Evolutionary conservation across 495 filamentous ascomycete genomes (phyloP).

Genomic region (Tuber melanosporum): DNA sequence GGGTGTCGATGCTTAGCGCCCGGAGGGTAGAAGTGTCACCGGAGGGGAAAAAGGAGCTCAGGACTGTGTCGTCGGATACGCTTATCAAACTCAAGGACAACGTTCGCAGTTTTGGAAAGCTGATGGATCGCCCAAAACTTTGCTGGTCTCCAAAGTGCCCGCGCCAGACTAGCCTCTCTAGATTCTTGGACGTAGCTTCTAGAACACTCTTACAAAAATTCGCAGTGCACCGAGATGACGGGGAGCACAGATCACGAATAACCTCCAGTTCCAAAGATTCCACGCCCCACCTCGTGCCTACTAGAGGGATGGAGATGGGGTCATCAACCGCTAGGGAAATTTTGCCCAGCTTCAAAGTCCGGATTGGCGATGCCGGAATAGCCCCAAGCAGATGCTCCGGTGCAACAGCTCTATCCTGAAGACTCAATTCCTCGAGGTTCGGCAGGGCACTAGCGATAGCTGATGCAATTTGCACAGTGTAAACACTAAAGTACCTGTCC

Average conservation of each 20-base stretch:
- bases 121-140: background rate
- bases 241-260: background rate
- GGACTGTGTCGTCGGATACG: background rate
- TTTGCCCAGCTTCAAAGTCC: slow-evolving; percentile 2
- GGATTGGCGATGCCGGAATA: slow-evolving; percentile 3
- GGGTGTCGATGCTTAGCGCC: background rate
- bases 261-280: slow-evolving; percentile 3
- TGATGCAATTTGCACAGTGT: slow-evolving; percentile 1
- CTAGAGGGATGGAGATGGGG: background rate
- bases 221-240: background rate
- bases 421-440: slow-evolving; percentile 11
- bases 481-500: slow-evolving; percentile 12
- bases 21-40: background rate
- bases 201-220: slow-evolving; percentile 13
- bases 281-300: background rate
- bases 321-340: slow-evolving; percentile 5
- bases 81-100: slow-evolving; percentile 3
- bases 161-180: slow-evolving; percentile 9
- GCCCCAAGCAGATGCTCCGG: slow-evolving; percentile 5
- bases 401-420: slow-evolving; percentile 9
- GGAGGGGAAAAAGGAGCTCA: slow-evolving; percentile 7
- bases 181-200: slow-evolving; percentile 2
- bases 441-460: background rate
- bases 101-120: slow-evolving; percentile 7
- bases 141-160: background rate